Percentiles rank a stretch among this genome's conserved stretches.
Evolutionary conservation across 495 filamentous ascomycete genomes (phyloP).

Genomic region (Venustampulla echinocandica): DNA sequence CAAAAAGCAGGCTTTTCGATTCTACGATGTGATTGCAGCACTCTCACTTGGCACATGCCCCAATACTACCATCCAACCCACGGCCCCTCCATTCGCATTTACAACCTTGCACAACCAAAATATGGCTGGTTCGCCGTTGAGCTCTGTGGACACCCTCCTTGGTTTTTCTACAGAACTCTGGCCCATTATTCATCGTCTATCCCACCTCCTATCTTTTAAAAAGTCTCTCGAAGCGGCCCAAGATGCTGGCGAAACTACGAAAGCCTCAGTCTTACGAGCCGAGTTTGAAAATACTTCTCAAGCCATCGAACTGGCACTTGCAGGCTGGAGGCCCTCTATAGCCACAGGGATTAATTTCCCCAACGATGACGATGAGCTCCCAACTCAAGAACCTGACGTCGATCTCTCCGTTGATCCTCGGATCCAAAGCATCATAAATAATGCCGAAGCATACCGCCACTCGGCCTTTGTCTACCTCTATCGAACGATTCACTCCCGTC

Average conservation of each 20-base stretch:
- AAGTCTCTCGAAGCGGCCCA: slow-evolving; percentile 38
- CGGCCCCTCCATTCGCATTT: slow-evolving; percentile 10
- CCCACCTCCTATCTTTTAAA: slow-evolving; percentile 44
- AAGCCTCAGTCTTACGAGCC: slow-evolving; percentile 42
- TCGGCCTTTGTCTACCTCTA: slow-evolving; percentile 54
- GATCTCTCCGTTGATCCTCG: slow-evolving; percentile 22
- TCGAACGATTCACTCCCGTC: slow-evolving; percentile 40
- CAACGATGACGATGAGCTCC: slow-evolving; percentile 8
- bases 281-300: slow-evolving; percentile 46
- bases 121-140: slow-evolving; percentile 37
- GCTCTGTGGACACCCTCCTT: slow-evolving; percentile 50
- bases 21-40: slow-evolving; percentile 56
- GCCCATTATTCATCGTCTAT: slow-evolving; percentile 55
- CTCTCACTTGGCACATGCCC: slow-evolving; percentile 53
- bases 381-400: slow-evolving; percentile 1
- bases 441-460: slow-evolving; percentile 54
- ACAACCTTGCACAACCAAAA: slow-evolving; percentile 32
- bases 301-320: slow-evolving; percentile 47
- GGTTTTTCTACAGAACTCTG: slow-evolving; percentile 53
- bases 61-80: slow-evolving; percentile 39
- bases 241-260: slow-evolving; percentile 30
- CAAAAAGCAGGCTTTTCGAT: slow-evolving; percentile 45
- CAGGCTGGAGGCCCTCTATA: slow-evolving; percentile 41
- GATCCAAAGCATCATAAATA: slow-evolving; percentile 44
- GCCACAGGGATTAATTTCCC: slow-evolving; percentile 2